Evolutionary conservation across 768 basidiomycete genomes (phyloP).

Genomic region (Boletus fagicola): DNA sequence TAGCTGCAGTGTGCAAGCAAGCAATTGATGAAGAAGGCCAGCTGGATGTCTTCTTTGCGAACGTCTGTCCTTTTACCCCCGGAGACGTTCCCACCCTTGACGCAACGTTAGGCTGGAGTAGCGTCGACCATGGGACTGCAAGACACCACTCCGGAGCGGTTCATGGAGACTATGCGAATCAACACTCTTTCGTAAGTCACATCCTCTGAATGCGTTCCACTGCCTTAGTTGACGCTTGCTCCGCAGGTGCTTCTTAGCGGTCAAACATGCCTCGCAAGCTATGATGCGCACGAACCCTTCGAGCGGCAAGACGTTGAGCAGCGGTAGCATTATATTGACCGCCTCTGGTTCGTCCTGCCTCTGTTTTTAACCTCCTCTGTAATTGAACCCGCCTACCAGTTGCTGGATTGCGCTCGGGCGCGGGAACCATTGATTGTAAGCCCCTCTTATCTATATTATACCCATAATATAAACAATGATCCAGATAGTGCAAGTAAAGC

Average conservation of each 20-base stretch:
- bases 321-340: constrained; percentile 86
- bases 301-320: constrained; percentile 62
- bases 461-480: constrained; percentile 16
- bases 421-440: constrained; percentile 80
- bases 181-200: constrained; percentile 61
- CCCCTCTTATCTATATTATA: background rate
- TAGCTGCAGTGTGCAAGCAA: constrained; percentile 64
- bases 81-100: constrained; percentile 4
- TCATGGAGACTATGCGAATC: constrained; percentile 74
- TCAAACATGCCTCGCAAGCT: constrained; percentile 81
- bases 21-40: constrained; percentile 80
- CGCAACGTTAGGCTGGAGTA: constrained; percentile 59
- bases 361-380: background rate
- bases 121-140: constrained; percentile 44
- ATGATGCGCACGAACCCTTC: constrained; percentile 70
- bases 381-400: constrained; percentile 45
- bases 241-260: constrained; percentile 79
- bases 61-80: constrained; percentile 47
- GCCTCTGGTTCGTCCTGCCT: constrained; percentile 61
- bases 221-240: constrained; percentile 1
- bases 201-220: constrained; percentile 2
- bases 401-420: constrained; percentile 81
- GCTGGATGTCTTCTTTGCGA: constrained; percentile 94
- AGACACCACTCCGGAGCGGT: constrained; percentile 59
- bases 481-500: constrained; percentile 91